phyloP scores from a whole-genome alignment of 2,329 filamentous ascomycete genomes.

The Rhynchosporium secalis region DNA sequence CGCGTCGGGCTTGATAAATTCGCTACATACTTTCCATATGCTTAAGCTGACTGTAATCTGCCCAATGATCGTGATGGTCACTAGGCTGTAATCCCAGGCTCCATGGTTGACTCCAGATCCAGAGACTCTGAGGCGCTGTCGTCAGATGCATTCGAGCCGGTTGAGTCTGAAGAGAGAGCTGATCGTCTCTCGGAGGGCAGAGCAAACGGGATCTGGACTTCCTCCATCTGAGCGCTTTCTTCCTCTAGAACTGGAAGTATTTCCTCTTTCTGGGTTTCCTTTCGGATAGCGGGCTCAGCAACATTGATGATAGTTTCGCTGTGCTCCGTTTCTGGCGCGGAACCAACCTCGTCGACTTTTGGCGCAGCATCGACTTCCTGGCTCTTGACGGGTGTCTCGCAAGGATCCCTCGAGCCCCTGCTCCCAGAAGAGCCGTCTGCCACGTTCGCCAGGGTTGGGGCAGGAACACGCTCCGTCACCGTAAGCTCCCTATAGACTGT shows the following conservation, averaged over 20 bases:
- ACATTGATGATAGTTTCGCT: background rate
- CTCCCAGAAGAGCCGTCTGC: background rate
- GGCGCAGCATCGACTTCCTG: background rate
- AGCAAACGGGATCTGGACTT: background rate
- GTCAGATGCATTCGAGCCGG: background rate
- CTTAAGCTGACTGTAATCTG: background rate
- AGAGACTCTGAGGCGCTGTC: background rate
- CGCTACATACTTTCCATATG: background rate
- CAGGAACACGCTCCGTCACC: conserved; percentile 18
- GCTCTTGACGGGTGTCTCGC: background rate
- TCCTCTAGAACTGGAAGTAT: background rate
- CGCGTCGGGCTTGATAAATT: background rate
- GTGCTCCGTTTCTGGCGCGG: background rate
- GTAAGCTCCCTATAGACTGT: conserved; percentile 20
- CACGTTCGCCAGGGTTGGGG: background rate
- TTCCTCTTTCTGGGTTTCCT: background rate
- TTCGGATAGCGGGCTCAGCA: background rate
- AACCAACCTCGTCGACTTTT: background rate
- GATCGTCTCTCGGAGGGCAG: background rate
- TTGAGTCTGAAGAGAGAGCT: background rate
- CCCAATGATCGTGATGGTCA: background rate
- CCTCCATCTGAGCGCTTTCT: background rate
- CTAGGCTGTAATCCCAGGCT: background rate
- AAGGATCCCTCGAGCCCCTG: background rate
- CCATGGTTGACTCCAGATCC: background rate